Percentiles rank a stretch among this genome's conserved stretches.
Evolutionary conservation across 2,329 filamentous ascomycete species (phyloP).

Genomic region (Pseudogymnoascus sp.): DNA sequence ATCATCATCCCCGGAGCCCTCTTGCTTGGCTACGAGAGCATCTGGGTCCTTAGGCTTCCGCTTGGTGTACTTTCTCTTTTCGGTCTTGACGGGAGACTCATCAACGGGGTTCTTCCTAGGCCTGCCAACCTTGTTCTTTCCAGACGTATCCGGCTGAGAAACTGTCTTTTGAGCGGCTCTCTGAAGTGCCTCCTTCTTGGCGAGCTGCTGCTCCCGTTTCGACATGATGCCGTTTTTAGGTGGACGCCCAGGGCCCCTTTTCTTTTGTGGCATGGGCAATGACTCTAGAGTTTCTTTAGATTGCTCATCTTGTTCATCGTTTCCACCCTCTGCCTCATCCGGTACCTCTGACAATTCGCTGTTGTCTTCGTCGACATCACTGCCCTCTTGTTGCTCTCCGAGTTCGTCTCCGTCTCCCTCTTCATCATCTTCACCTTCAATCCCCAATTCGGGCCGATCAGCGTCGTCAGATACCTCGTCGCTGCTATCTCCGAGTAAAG

Average conservation of each 20-base stretch:
- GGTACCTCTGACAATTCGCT: constrained; percentile 14
- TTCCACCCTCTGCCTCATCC: constrained; percentile 19
- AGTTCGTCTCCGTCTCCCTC: constrained; percentile 24
- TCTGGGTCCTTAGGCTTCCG: constrained; percentile 45
- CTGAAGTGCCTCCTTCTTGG: constrained; percentile 51
- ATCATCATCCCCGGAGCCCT: constrained; percentile 42
- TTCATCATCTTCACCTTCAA: constrained; percentile 20
- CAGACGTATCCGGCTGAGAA: constrained; percentile 24
- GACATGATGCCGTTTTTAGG: constrained; percentile 81
- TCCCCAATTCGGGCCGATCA: constrained; percentile 10
- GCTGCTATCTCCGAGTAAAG: constrained; percentile 46
- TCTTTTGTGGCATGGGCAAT: constrained; percentile 28
- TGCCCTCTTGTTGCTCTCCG: constrained; percentile 21
- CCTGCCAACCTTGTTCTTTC: constrained; percentile 57
- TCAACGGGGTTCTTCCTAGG: constrained; percentile 58
- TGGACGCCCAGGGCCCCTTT: constrained; percentile 67
- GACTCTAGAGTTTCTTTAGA: constrained; percentile 9
- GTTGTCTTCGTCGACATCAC: constrained; percentile 22
- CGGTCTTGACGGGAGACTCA: constrained; percentile 42
- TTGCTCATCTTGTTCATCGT: constrained; percentile 13
- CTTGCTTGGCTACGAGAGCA: constrained; percentile 39
- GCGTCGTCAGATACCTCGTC: constrained; percentile 26
- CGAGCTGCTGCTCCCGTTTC: constrained; percentile 60
- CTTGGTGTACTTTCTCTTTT: constrained; percentile 60
- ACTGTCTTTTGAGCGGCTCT: constrained; percentile 53